A percentile compares a stretch with the other conserved stretches of the same genome.
phyloP scores from a whole-genome alignment of 2,329 filamentous ascomycete species.

The Beauveria brongniartii region DNA sequence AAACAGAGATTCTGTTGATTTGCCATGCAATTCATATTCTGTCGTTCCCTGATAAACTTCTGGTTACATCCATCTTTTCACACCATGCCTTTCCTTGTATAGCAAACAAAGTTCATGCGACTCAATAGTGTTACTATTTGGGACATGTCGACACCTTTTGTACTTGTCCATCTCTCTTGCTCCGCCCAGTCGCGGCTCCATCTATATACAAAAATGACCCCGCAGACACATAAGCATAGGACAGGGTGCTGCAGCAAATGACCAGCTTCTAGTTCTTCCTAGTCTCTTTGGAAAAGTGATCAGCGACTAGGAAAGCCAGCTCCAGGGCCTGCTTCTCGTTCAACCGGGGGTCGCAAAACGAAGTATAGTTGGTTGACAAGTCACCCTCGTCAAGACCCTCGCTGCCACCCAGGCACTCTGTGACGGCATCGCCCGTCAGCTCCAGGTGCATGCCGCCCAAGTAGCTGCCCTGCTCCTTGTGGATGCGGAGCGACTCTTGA shows the following conservation, averaged over 20 bases:
- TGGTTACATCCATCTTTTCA: too few relatives aligned
- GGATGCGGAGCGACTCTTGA: constrained; percentile 72
- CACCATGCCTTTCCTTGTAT: neutral
- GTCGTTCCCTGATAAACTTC: too few relatives aligned
- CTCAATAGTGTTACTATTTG: neutral
- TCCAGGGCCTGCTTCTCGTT: constrained; percentile 98
- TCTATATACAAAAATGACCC: constrained; percentile 2
- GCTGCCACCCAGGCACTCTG: constrained; percentile 88
- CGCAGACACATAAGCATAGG: neutral
- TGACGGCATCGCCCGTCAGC: constrained; percentile 90
- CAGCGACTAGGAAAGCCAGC: constrained; percentile 86
- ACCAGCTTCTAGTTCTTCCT: constrained; percentile 13
- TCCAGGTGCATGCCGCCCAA: constrained; percentile 93
- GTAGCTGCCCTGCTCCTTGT: constrained; percentile 75
- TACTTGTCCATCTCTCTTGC: constrained; percentile 1
- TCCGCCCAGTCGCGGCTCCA: neutral
- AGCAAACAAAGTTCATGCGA: neutral
- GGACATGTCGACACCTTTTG: neutral
- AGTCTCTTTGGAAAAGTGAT: constrained; percentile 51
- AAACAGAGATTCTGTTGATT: too few relatives aligned
- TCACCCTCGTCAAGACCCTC: constrained; percentile 83
- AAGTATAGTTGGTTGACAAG: constrained; percentile 83
- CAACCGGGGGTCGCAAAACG: constrained; percentile 87
- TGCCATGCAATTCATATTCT: too few relatives aligned
- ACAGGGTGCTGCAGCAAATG: neutral